These are phyloP conservation scores for Rosellinia necatrix DNA, from an alignment of 2,329 filamentous ascomycete species.

Conservation along the genomic window DNA sequence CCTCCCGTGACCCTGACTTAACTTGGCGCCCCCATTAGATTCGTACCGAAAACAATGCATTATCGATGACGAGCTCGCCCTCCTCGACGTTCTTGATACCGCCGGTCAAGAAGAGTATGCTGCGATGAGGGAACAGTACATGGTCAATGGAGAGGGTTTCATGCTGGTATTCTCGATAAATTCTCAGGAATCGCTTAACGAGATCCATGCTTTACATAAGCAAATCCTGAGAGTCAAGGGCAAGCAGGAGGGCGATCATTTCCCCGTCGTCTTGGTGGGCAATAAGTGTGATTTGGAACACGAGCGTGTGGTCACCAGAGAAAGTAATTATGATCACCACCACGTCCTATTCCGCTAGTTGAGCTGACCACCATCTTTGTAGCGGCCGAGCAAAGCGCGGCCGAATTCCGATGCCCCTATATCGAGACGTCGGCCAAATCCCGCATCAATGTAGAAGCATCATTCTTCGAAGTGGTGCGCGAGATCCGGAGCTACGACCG, in stretches of 20 bases:
- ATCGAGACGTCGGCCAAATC: slow-evolving; percentile 99
- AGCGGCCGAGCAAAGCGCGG: slow-evolving; percentile 71
- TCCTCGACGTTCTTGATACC: slow-evolving; percentile 97
- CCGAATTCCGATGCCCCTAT: slow-evolving; percentile 87
- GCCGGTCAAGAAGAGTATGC: slow-evolving; percentile 99
- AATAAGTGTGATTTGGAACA: slow-evolving; percentile 99
- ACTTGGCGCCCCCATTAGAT: slow-evolving; percentile 59
- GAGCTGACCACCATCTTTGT: slow-evolving; percentile 31
- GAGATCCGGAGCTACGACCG: slow-evolving; percentile 99
- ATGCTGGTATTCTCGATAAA: slow-evolving; percentile 98
- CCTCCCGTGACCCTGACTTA: slow-evolving; percentile 25
- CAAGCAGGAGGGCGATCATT: slow-evolving; percentile 80
- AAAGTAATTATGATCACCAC: slow-evolving; percentile 63
- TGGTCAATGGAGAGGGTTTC: slow-evolving; percentile 98
- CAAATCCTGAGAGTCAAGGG: slow-evolving; percentile 98
- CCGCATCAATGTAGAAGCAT: slow-evolving; percentile 96
- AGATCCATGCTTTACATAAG: slow-evolving; percentile 98
- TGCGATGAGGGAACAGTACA: slow-evolving; percentile 99
- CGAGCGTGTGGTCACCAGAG: slow-evolving; percentile 87
- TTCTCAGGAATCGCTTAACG: slow-evolving; percentile 94
- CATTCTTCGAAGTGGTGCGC: slow-evolving; percentile 97
- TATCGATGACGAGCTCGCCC: slow-evolving; percentile 96
- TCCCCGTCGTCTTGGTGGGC: slow-evolving; percentile 97
- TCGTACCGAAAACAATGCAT: slow-evolving; percentile 99
- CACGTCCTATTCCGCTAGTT: slow-evolving; percentile 15